Percentiles rank a stretch among this genome's conserved stretches.
These are phyloP conservation scores for Psilocybe sp. DNA, from an alignment of 768 basidiomycete species.

Conservation along the genomic window DNA sequence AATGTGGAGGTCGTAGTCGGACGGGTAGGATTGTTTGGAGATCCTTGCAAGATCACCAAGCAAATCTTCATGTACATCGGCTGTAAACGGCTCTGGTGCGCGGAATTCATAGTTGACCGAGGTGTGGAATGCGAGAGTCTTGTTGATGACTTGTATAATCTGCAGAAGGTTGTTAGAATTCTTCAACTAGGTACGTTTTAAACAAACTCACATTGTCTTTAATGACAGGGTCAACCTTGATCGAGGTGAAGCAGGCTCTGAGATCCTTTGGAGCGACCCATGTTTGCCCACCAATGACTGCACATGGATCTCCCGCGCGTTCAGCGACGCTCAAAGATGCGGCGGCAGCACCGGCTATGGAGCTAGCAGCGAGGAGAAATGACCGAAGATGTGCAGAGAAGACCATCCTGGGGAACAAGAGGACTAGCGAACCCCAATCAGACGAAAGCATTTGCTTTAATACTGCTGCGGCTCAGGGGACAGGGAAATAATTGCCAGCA, in stretches of 20 bases:
- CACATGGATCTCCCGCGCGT: slow-evolving; percentile 44
- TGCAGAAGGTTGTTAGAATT: slow-evolving; percentile 15
- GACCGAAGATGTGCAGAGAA: slow-evolving; percentile 7
- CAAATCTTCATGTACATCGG: slow-evolving; percentile 57
- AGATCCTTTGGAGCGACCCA: slow-evolving; percentile 55
- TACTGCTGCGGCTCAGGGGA: not conserved
- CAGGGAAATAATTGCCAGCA: slow-evolving; percentile 2
- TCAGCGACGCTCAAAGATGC: not conserved
- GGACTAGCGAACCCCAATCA: not conserved
- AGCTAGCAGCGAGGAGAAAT: slow-evolving; percentile 10
- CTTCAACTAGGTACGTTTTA: not conserved
- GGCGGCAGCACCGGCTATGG: slow-evolving; percentile 7
- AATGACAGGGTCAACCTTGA: slow-evolving; percentile 42
- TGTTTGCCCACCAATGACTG: slow-evolving; percentile 50
- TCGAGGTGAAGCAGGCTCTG: slow-evolving; percentile 49
- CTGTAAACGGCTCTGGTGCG: slow-evolving; percentile 50
- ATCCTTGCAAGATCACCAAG: slow-evolving; percentile 50
- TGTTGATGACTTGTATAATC: slow-evolving; percentile 60
- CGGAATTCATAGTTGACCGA: slow-evolving; percentile 58
- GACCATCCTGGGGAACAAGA: slow-evolving; percentile 5
- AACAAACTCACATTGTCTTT: slow-evolving; percentile 48
- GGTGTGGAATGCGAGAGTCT: slow-evolving; percentile 60
- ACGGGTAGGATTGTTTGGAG: slow-evolving; percentile 37
- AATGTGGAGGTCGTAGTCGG: slow-evolving; percentile 56
- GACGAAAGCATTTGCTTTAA: not conserved